These are phyloP conservation scores for Leccinum variabile DNA, from an alignment of 1,284 basidiomycete species.

Conservation along the genomic window DNA sequence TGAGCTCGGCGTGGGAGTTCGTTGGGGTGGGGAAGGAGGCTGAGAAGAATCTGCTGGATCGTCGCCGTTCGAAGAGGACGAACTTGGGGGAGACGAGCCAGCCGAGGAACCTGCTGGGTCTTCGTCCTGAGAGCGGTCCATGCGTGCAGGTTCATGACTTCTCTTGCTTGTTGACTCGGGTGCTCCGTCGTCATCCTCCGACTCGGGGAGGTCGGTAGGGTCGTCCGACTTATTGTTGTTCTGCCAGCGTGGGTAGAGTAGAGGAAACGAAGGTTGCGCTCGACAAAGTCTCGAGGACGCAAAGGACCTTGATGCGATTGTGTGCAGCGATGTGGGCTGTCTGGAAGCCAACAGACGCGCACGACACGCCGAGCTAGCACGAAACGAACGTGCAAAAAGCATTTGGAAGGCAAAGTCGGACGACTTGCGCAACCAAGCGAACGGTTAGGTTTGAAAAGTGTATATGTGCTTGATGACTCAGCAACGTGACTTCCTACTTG, in stretches of 20 bases:
- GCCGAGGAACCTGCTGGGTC: conserved; percentile 30
- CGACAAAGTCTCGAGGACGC: conserved; percentile 18
- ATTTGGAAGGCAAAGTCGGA: conserved; percentile 19
- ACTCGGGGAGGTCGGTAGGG: conserved; percentile 22
- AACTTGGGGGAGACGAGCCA: conserved; percentile 29
- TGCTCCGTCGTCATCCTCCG: conserved; percentile 27
- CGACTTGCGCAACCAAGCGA: conserved; percentile 18
- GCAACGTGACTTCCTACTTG: conserved; percentile 7
- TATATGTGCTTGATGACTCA: conserved; percentile 18
- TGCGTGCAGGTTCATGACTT: conserved; percentile 15
- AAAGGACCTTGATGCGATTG: conserved; percentile 22
- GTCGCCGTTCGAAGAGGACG: conserved; percentile 23
- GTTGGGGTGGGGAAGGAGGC: conserved; percentile 33
- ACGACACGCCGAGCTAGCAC: conserved; percentile 12
- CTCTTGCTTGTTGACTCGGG: conserved; percentile 17
- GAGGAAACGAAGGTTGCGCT: conserved; percentile 24
- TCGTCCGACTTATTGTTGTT: conserved; percentile 27
- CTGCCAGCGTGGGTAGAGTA: conserved; percentile 32
- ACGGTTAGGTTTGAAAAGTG: background rate
- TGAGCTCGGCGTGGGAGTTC: conserved; percentile 48
- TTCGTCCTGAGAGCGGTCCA: conserved; percentile 33
- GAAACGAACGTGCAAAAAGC: conserved; percentile 24
- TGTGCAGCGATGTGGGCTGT: conserved; percentile 12
- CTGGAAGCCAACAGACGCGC: conserved; percentile 16
- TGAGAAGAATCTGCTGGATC: conserved; percentile 32